phyloP scores from a whole-genome alignment of 31 red algal genomes.

The Odonthalia washingtoniensis region DNA sequence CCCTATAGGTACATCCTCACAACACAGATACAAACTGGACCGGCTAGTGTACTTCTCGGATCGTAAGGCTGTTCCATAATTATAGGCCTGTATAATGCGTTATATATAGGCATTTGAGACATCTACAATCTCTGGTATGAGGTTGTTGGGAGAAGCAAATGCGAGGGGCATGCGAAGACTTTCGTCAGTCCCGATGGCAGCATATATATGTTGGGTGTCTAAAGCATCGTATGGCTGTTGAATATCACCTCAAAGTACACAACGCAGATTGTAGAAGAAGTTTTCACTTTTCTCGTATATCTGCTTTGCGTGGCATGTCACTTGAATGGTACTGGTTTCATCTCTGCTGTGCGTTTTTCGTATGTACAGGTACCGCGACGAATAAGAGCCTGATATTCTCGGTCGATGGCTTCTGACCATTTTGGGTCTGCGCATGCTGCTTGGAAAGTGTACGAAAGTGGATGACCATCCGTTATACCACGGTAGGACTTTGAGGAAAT shows the following conservation, averaged over 20 bases:
- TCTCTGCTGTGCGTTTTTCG: too few species aligned
- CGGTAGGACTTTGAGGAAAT: too few species aligned
- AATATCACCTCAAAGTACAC: neutral
- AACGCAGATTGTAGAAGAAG: neutral
- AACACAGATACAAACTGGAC: too few species aligned
- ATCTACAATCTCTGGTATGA: neutral
- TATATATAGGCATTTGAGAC: slow-evolving; percentile 41
- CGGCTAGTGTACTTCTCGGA: neutral
- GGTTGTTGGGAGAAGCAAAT: slow-evolving; percentile 8
- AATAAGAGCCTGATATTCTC: too few species aligned
- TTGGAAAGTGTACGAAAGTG: too few species aligned
- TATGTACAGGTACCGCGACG: too few species aligned
- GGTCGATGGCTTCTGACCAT: too few species aligned
- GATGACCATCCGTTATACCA: too few species aligned
- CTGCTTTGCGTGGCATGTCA: neutral
- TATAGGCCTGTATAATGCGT: neutral
- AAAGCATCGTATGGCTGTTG: slow-evolving; percentile 31
- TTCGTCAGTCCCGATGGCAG: neutral
- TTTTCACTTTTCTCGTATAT: neutral
- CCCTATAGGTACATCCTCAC: too few species aligned
- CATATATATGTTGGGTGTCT: slow-evolving; percentile 22
- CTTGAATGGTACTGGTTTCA: too few species aligned
- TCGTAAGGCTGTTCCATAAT: slow-evolving; percentile 32
- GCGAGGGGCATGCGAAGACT: neutral
- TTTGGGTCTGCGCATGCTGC: too few species aligned